Base-by-base conservation (phyloP, 495 filamentous ascomycete species). In the Aspergillus wentii region DNA sequence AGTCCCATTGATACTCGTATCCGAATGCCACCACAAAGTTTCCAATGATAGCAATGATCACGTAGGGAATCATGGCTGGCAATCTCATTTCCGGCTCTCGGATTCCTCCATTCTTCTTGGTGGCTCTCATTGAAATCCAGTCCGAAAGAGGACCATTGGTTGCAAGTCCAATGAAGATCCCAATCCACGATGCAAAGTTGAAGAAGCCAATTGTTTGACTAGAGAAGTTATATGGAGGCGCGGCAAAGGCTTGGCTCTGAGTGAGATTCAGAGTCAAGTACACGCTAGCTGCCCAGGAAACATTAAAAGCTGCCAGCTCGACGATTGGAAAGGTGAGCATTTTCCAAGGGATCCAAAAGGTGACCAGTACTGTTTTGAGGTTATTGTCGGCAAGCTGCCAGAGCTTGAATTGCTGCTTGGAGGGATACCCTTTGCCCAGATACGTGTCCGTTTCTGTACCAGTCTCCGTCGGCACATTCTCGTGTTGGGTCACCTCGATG, bases 71-170 rank as follows among this genome's bases (percentile, higher is more conserved):
- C 62, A 82, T 72, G 0, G 78, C 68, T 4, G 72, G 74, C 18
- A 85, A 54, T 15, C 80, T 64, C 82, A 86, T 85, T 52, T 86
- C 81, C 0, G 80, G 78, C 57, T 86, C 81, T 33, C 80, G 72
- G 49, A 85, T 78, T 9, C 79, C 80, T 14, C 59, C 40, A 47
- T 86, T 85, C 37, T 63, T 60, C 14, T 55, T 59, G 1, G 82
- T 85, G 3, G 72, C 60, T 20, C 64, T 59, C 42, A 75, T 80
- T 8, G 75, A 72, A 13, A 85, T 60, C 52, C 67, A 75, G 49
- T 84, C 81, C 15, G 66, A 73, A 3, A 80, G 59, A 0, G 76
- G 75, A 1, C 80, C 80, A 13, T 76, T 76, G 11, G 76, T 78
- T 5, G 58, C 51, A 10, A 81, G 52, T 9, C 78, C 80, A 29